Base-by-base conservation (phyloP, 2,329 filamentous ascomycete species). In the Diaporthe eres region DNA sequence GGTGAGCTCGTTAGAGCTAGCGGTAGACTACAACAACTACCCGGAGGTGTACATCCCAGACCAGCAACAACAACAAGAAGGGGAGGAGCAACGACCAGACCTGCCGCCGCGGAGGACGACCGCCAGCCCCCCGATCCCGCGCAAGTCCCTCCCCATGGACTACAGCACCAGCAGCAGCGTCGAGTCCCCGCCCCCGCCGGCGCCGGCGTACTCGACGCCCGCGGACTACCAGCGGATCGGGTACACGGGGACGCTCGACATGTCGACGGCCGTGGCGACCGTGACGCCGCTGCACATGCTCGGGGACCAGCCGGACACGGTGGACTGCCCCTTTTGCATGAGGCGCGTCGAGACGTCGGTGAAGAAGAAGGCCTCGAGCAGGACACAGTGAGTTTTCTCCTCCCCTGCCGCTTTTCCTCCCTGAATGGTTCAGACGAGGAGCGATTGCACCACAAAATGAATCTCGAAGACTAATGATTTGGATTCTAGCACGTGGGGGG, bases 241-340 rank as follows among this genome's bases (percentile, higher is more conserved):
- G 17, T 73, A 73, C 31, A 5, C 60, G 25, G 71, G 60, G 31
- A 73, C 58, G 6, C 47, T 44, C n/a, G 37, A 55, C 47, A 73
- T 73, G 71, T 63, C 58, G 39, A 61, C 28, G 15, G 71, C 58
- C 5, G 34, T 73, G 12, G 44, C 58, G 19, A 61, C 60, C 34
- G 71, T 73, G 47, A 73, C 71, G n/a, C 71, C 71, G 28, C 31
- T 73, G 31, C 47, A 63, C 47, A 39, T 73, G 47, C 57, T 73
- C 9, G 71, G 71, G 1, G 71, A 73, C 31, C 71, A 73, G 47
- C n/a, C 71, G 1, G 71, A 73, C 34, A 65, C 25, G 25, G 58
- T 73, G 47, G 71, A 73, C 34, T 73, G 71, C 19, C 71, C 71
- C 0, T 73, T 73, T 2, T 73, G 71, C 42, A 65, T 73, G 71